These are phyloP conservation scores for Larix sibirica DNA, from an alignment of 83 land plant species.

Conservation along the genomic window DNA sequence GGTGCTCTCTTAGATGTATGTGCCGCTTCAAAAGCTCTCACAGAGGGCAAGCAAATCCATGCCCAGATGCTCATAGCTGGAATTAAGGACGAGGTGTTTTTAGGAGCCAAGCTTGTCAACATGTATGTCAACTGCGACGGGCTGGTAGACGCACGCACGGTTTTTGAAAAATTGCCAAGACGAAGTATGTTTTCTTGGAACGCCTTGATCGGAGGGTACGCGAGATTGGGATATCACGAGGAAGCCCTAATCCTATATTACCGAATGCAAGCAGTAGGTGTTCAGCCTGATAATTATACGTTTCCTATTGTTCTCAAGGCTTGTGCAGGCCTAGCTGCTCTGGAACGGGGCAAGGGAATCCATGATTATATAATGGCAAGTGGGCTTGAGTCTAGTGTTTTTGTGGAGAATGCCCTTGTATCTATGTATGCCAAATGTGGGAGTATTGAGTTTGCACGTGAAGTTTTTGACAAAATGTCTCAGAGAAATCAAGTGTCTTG, in stretches of 20 bases:
- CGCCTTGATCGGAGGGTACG: conserved; percentile 35
- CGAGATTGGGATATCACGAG: conserved; percentile 22
- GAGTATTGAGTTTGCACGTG: conserved; percentile 35
- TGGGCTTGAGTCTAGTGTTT: conserved; percentile 39
- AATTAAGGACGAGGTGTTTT: too few relatives aligned
- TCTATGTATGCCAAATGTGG: conserved; percentile 58
- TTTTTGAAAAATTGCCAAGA: conserved; percentile 21
- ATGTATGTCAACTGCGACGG: conserved; percentile 61
- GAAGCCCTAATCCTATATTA: conserved; percentile 39
- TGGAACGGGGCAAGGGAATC: conserved; percentile 28
- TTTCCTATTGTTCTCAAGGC: conserved; percentile 46
- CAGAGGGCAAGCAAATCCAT: too few relatives aligned
- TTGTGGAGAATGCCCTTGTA: conserved; percentile 42
- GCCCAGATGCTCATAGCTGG: too few relatives aligned
- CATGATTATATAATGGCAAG: conserved; percentile 38
- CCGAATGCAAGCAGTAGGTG: conserved; percentile 28
- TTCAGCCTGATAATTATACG: conserved; percentile 37
- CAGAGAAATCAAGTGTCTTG: conserved; percentile 42
- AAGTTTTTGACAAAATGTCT: conserved; percentile 52
- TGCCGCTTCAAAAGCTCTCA: too few relatives aligned
- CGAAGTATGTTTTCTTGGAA: conserved; percentile 58
- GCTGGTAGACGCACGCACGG: conserved; percentile 26
- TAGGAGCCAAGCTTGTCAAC: conserved; percentile 26
- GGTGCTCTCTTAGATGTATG: too few relatives aligned
- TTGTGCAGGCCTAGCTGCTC: conserved; percentile 33